Conservation (phyloP, 1,284 basidiomycete species). For the Tilletia indica region DNA sequence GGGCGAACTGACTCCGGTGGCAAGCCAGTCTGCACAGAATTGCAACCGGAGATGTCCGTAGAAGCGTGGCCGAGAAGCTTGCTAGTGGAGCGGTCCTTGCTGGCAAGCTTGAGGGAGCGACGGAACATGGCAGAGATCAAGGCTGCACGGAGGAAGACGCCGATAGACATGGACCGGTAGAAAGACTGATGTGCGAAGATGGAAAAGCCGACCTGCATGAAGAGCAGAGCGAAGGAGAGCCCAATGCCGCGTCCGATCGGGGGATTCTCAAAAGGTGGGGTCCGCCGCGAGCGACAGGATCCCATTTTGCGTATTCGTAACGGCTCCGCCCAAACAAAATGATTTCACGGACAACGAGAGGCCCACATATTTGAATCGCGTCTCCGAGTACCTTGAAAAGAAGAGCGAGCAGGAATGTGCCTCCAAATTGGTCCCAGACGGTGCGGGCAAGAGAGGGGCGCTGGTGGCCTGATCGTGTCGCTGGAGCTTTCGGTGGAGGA, state of each 20-base stretch:
- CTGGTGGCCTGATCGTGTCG: conserved; percentile 38
- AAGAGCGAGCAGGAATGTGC: conserved; percentile 79
- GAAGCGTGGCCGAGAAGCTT: conserved; percentile 89
- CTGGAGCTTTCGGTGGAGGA: background rate
- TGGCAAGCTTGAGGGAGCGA: conserved; percentile 73
- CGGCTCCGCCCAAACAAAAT: conserved; percentile 40
- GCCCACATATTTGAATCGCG: conserved; percentile 44
- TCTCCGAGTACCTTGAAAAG: conserved; percentile 62
- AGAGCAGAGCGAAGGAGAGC: conserved; percentile 61
- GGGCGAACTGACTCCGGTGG: conserved; percentile 72
- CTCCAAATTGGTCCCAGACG: conserved; percentile 76
- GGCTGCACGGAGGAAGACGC: conserved; percentile 76
- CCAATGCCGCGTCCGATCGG: conserved; percentile 42
- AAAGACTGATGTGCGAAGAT: conserved; percentile 77
- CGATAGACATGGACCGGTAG: conserved; percentile 60
- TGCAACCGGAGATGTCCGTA: conserved; percentile 89
- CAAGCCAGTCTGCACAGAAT: conserved; percentile 78
- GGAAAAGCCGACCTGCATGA: conserved; percentile 69
- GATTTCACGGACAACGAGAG: conserved; percentile 47
- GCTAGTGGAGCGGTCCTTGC: conserved; percentile 78
- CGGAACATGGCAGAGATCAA: conserved; percentile 85
- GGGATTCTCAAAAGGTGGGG: conserved; percentile 25
- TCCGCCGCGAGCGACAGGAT: conserved; percentile 17
- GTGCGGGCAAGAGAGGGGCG: conserved; percentile 70
- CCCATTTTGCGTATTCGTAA: conserved; percentile 25